Percentiles rank a stretch among this genome's conserved stretches.
Evolutionary conservation across 2,329 filamentous ascomycete genomes (phyloP).

Genomic region (Rugonectria rugulosa): DNA sequence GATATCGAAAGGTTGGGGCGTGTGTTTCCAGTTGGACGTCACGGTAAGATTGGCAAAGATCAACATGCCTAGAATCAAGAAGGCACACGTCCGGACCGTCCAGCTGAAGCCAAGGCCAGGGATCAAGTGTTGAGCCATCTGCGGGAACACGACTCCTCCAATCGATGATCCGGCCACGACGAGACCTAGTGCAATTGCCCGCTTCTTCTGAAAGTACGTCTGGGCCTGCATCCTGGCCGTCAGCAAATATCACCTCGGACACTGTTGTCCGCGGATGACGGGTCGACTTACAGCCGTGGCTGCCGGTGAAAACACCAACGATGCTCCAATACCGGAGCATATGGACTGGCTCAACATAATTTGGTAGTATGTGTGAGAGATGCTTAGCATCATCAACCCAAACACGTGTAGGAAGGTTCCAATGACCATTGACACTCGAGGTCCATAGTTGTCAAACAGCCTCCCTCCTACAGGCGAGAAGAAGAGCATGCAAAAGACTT

Average conservation of each 20-base stretch:
- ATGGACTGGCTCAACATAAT: slow-evolving; percentile 37
- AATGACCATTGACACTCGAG: slow-evolving; percentile 55
- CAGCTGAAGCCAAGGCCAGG: slow-evolving; percentile 46
- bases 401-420: slow-evolving; percentile 62
- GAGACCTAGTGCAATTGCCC: slow-evolving; percentile 64
- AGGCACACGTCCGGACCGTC: slow-evolving; percentile 65
- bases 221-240: slow-evolving; percentile 18
- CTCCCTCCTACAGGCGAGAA: slow-evolving; percentile 35
- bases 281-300: slow-evolving; percentile 22
- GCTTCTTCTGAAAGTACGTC: slow-evolving; percentile 44
- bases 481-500: slow-evolving; percentile 45
- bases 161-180: slow-evolving; percentile 65
- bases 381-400: slow-evolving; percentile 64
- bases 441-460: slow-evolving; percentile 66
- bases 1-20: slow-evolving; percentile 15
- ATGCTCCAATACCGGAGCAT: slow-evolving; percentile 27
- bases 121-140: slow-evolving; percentile 35
- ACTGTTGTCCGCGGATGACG: not conserved
- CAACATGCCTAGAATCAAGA: slow-evolving; percentile 42
- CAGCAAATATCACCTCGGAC: not conserved
- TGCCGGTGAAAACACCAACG: slow-evolving; percentile 25
- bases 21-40: slow-evolving; percentile 26
- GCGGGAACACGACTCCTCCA: slow-evolving; percentile 58
- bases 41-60: slow-evolving; percentile 30
- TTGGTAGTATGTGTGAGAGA: slow-evolving; percentile 46